Evolutionary conservation across 2,329 filamentous ascomycete species (phyloP).

Genomic region (Fusarium avenaceum): DNA sequence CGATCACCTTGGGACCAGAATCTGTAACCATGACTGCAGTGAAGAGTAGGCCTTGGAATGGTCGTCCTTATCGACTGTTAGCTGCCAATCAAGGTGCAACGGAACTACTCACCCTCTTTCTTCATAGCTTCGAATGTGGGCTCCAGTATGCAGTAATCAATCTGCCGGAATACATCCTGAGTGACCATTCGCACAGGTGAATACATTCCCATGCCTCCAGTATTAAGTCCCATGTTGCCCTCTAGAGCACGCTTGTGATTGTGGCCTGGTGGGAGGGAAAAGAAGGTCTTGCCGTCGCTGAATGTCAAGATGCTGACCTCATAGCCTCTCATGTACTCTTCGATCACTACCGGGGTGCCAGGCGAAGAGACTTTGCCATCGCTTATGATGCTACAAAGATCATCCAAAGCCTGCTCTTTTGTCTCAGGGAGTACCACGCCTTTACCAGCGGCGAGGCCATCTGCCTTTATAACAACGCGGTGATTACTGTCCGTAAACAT

Average conservation of each 20-base stretch:
- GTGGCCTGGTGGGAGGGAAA: slow-evolving; percentile 76
- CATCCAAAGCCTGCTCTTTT: slow-evolving; percentile 72
- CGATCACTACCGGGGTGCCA: slow-evolving; percentile 78
- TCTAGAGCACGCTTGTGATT: slow-evolving; percentile 81
- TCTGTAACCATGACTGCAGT: slow-evolving; percentile 89
- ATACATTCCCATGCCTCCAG: slow-evolving; percentile 83
- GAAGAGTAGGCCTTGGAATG: slow-evolving; percentile 78
- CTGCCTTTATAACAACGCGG: slow-evolving; percentile 79
- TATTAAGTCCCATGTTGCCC: slow-evolving; percentile 77
- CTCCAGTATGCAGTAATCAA: slow-evolving; percentile 71
- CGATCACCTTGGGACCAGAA: slow-evolving; percentile 80
- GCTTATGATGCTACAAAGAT: slow-evolving; percentile 77
- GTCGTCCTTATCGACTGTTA: slow-evolving; percentile 44
- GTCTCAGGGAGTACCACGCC: slow-evolving; percentile 59
- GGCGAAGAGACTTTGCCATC: slow-evolving; percentile 74
- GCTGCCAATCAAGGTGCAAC: neutral
- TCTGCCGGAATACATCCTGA: slow-evolving; percentile 64
- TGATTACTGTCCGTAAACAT: slow-evolving; percentile 58
- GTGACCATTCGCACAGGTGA: slow-evolving; percentile 72
- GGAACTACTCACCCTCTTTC: slow-evolving; percentile 59
- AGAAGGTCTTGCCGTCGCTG: slow-evolving; percentile 74
- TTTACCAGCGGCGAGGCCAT: slow-evolving; percentile 81
- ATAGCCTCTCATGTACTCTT: slow-evolving; percentile 78
- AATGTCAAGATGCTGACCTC: slow-evolving; percentile 78
- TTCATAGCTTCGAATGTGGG: slow-evolving; percentile 75